Conservation (phyloP, 2,329 filamentous ascomycete species). For the Leptographium flavum region DNA sequence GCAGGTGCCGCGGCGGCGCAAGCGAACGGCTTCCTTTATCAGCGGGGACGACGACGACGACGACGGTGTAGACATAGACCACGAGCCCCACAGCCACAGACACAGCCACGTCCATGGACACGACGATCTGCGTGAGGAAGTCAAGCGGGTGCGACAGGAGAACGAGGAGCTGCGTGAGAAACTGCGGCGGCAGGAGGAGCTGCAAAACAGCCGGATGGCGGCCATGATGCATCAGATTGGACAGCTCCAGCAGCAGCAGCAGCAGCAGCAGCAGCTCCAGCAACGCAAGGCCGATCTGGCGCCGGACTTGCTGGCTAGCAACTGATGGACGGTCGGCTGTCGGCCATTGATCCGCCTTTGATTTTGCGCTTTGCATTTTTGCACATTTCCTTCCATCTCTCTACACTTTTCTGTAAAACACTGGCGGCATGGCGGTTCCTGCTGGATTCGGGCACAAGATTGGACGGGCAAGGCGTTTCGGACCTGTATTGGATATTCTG, state of each 20-base stretch:
- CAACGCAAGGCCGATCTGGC: background rate
- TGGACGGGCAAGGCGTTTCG: too few species aligned
- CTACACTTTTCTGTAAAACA: background rate
- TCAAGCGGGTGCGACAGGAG: constrained; percentile 52
- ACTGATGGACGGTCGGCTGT: too few species aligned
- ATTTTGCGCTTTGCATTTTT: background rate
- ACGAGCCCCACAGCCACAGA: too few species aligned
- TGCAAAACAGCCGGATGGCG: constrained; percentile 30
- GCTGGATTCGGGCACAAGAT: too few species aligned
- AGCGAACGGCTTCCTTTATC: constrained; percentile 6
- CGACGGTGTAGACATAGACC: too few species aligned
- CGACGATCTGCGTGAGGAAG: constrained; percentile 42
- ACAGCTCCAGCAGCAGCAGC: constrained; percentile 22
- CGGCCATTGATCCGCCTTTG: background rate
- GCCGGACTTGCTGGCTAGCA: background rate
- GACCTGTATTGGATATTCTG: too few species aligned
- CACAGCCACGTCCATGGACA: too few species aligned
- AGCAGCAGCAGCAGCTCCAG: constrained; percentile 3
- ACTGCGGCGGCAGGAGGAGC: constrained; percentile 33
- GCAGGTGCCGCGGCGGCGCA: background rate
- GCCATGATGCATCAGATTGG: constrained; percentile 35
- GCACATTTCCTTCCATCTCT: background rate
- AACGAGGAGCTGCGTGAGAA: constrained; percentile 47
- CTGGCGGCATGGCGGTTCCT: too few species aligned
- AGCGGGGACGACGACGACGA: constrained; percentile 14